Percentiles rank a stretch among this genome's conserved stretches.
Evolutionary conservation across 805 yeast species (phyloP).

Genomic region (Candida glaebosa): DNA sequence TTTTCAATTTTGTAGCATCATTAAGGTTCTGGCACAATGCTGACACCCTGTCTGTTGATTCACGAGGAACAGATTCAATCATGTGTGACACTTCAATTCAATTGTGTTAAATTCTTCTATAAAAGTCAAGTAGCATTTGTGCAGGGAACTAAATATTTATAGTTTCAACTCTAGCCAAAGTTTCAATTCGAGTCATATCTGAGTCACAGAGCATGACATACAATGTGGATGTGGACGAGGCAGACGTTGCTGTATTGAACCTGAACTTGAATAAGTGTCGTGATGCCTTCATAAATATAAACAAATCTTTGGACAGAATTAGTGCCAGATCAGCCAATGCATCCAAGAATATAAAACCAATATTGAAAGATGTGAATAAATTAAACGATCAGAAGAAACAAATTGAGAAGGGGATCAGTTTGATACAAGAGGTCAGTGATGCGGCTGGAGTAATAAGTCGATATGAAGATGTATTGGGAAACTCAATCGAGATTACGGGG

Average conservation of each 20-base stretch:
- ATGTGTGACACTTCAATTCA: neutral
- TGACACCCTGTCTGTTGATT: constrained; percentile 14
- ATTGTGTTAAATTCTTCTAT: neutral
- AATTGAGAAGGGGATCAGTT: constrained; percentile 53
- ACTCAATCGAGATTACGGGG: constrained; percentile 40
- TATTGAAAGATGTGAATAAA: constrained; percentile 57
- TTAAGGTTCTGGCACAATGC: constrained; percentile 19
- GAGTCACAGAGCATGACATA: constrained; percentile 3
- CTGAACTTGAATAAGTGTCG: constrained; percentile 64
- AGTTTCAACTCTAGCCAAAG: neutral
- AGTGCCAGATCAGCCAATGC: constrained; percentile 53
- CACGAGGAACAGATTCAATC: constrained; percentile 3
- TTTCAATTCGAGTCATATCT: neutral
- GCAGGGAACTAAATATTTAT: neutral
- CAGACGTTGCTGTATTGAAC: constrained; percentile 78
- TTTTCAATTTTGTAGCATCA: constrained; percentile 13
- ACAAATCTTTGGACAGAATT: constrained; percentile 52
- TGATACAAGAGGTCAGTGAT: constrained; percentile 47
- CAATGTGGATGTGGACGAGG: constrained; percentile 62
- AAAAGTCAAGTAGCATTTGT: neutral
- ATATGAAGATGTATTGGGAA: constrained; percentile 33
- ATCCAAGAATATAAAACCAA: constrained; percentile 65
- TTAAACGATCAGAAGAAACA: constrained; percentile 54
- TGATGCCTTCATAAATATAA: constrained; percentile 51
- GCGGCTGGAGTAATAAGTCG: constrained; percentile 44